Conservation (phyloP, 345 rosid genomes). For the Eucalyptus cloeziana region DNA sequence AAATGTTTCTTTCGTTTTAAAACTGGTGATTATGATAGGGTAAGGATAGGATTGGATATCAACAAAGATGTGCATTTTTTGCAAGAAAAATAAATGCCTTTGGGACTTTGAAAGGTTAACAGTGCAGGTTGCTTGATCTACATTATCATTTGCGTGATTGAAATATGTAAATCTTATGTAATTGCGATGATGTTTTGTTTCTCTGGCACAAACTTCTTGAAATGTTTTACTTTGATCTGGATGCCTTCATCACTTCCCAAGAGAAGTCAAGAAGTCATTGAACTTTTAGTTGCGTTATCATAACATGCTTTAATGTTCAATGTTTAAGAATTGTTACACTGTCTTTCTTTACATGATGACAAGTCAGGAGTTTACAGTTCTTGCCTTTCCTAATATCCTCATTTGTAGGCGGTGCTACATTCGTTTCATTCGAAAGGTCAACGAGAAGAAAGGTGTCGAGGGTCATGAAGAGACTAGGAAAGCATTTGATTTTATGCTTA, state of each 20-base stretch:
- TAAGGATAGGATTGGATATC: neutral
- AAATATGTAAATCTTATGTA: neutral
- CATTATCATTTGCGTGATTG: neutral
- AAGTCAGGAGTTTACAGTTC: neutral
- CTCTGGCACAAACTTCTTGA: neutral
- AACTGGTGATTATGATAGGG: neutral
- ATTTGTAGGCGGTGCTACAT: slow-evolving; percentile 83
- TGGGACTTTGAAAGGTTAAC: neutral
- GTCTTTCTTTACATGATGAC: neutral
- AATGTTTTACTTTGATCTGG: neutral
- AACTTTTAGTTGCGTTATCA: neutral
- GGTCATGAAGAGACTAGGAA: slow-evolving; percentile 91
- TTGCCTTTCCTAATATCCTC: neutral
- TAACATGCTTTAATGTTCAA: neutral
- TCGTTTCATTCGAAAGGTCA: slow-evolving; percentile 82
- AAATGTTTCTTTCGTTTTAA: neutral
- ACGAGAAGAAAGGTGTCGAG: slow-evolving; percentile 80
- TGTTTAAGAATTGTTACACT: neutral
- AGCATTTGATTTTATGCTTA: slow-evolving; percentile 89
- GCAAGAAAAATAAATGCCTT: neutral
- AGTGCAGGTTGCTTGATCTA: neutral
- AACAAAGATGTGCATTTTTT: neutral
- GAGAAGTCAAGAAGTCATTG: neutral
- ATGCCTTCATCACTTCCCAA: neutral
- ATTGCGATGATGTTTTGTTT: neutral